A percentile compares a stretch with the other conserved stretches of the same genome.
These are phyloP conservation scores for Magnusiomyces sp. DNA, from an alignment of 1,139 yeast genomes.

Conservation along the genomic window DNA sequence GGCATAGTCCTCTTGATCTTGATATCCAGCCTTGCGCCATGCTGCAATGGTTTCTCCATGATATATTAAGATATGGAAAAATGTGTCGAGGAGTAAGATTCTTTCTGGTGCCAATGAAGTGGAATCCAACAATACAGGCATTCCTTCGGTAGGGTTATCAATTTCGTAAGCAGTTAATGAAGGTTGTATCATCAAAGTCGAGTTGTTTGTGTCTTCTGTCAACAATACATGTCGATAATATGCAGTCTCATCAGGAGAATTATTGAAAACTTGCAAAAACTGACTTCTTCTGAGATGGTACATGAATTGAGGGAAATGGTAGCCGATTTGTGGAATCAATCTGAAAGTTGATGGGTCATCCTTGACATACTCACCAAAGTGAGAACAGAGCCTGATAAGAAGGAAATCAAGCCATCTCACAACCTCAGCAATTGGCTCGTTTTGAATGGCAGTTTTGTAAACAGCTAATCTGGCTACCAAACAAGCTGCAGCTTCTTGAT, in stretches of 20 bases:
- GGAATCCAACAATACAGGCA: conserved; percentile 62
- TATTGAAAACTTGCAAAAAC: conserved; percentile 61
- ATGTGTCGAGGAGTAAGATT: conserved; percentile 60
- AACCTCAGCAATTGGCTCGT: conserved; percentile 47
- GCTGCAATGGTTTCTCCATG: conserved; percentile 63
- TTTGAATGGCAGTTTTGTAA: conserved; percentile 48
- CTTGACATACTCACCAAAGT: conserved; percentile 68
- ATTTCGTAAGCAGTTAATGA: conserved; percentile 58
- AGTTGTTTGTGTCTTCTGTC: conserved; percentile 59
- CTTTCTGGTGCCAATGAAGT: conserved; percentile 53
- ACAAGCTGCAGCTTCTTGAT: conserved; percentile 98
- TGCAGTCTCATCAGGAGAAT: conserved; percentile 73
- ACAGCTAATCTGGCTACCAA: conserved; percentile 91
- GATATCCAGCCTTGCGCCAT: conserved; percentile 64
- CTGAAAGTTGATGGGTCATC: conserved; percentile 63
- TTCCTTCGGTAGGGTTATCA: conserved; percentile 43
- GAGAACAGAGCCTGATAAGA: conserved; percentile 62
- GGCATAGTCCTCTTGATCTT: conserved; percentile 54
- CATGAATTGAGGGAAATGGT: conserved; percentile 60
- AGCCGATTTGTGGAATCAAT: conserved; percentile 57
- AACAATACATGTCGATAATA: conserved; percentile 58
- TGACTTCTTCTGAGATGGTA: conserved; percentile 66
- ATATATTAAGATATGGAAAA: conserved; percentile 61
- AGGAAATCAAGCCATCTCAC: conserved; percentile 71
- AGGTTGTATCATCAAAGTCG: conserved; percentile 70